Base-by-base conservation (phyloP, 2,329 filamentous ascomycete genomes). In the Talaromyces sp. region DNA sequence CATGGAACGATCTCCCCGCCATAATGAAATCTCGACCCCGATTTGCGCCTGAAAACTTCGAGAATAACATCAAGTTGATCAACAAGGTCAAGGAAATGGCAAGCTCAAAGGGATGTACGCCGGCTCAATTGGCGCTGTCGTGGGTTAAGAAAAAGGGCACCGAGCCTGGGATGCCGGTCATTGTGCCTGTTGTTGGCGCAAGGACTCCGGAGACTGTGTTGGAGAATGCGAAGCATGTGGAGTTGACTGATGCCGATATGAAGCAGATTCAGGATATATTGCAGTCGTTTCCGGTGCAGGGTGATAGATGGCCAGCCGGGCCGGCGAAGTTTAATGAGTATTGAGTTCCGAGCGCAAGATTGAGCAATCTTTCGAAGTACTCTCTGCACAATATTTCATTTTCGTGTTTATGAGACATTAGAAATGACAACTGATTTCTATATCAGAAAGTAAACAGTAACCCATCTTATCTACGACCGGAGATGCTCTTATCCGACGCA, bases 41-140 rank as follows among this genome's bases (percentile, higher is more conserved):
- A 13, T 87, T 85, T 74, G 78, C 82, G 66, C 79, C 79, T 2
- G 83, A 82, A 56, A 81, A 81, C 61, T 81, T 85, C 70, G 72
- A 79, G 54, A 76, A 81, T 64, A 86, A 86, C 70, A 71, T 83
- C 34, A 77, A 81, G 69, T 76, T 85, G 5, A 79, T 84, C 19
- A 72, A 80, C 1, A 76, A 80, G 65, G 72, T 85, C 8, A 75
- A 79, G 60, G 73, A 75, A 27, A 70, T 86, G 51, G 83, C 83
- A 1, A 65, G 75, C 64, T 45, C 61, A 13, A 84, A 84, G 70
- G 77, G 76, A 11, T 72, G 77, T 27, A 76, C 80, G 2, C 75
- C 79, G 2, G 77, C 78, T 6, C 83, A 85, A 72, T 72, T 85
- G 47, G 83, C 79, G 0, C 72, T 85, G 38, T 79, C 76, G 17